Base-by-base conservation (phyloP, 345 rosid species). In the Anacardium occidentale region DNA sequence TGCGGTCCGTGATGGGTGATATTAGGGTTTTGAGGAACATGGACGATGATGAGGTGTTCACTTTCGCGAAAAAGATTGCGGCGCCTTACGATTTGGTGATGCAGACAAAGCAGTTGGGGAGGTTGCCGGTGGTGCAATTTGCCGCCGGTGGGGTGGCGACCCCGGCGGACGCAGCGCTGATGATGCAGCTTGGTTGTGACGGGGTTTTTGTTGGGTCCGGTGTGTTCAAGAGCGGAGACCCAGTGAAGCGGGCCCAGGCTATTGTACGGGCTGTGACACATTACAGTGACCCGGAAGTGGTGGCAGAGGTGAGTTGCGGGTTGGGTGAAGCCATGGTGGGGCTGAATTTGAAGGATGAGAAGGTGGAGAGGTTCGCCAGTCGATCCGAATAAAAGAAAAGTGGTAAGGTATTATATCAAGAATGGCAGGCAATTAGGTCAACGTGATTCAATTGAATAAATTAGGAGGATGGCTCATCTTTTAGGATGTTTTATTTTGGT, bases 101-200 rank as follows among this genome's bases (percentile, higher is more conserved):
- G 90, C 89, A 89, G 86, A 87, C 93, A 8, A 89, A 89, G 79
- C 85, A 87, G 86, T 81, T 89, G 1, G 94, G 94, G 24, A 78
- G 89, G 79, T 78, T 87, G 22, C 94, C 90, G 17, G 91, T 89
- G 62, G 90, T 89, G 44, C 90, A 89, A 0, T 89, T 89, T 42
- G 91, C 91, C 2, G 91, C 94, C 0, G 91, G 94, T n/a, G 94
- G 94, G 5, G 87, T 89, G 37, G 89, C 94, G 32, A 87, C 91
- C n/a, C 94, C 91, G 26, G 89, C 91, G 1, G 91, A 90, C 32
- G 95, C 95, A 2, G 92, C 95, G 34, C 74, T 90, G 59, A 89
- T 89, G 94, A 89, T 89, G 90, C 94, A 89, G 72, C 68, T 89
- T 47, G 94, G 91, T 0, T 89, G 91, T 52, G 94, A 89, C 47